Evolutionary conservation across 1,284 basidiomycete genomes (phyloP).

Genomic region (Hemileia vastatrix): DNA sequence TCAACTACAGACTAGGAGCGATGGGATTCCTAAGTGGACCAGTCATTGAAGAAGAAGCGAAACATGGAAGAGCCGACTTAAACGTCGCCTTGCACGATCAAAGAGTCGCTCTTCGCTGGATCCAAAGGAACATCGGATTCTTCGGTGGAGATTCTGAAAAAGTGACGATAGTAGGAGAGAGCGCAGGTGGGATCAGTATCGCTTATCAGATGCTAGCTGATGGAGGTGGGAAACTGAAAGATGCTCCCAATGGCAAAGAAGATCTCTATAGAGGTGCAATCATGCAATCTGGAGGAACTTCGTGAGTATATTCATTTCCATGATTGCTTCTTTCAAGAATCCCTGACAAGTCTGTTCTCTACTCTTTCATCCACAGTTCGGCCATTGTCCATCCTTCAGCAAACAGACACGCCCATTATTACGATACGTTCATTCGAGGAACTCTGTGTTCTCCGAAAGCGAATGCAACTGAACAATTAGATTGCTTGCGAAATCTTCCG

Average conservation of each 20-base stretch:
- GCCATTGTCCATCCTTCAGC: too few species aligned
- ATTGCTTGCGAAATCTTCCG: too few species aligned
- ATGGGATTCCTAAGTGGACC: constrained; percentile 52
- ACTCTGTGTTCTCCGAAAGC: too few species aligned
- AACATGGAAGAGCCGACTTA: constrained; percentile 31
- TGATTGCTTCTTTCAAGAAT: too few species aligned
- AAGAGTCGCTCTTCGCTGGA: constrained; percentile 49
- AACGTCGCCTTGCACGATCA: constrained; percentile 51
- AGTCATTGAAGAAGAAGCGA: constrained; percentile 26
- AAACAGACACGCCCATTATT: too few species aligned
- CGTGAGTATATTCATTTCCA: background rate
- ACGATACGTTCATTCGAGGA: too few species aligned
- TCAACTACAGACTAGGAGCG: constrained; percentile 51
- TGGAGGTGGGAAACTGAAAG: constrained; percentile 14
- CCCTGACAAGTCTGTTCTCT: too few species aligned
- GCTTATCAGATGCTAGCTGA: constrained; percentile 27
- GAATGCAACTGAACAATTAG: too few species aligned
- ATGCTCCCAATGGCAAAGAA: constrained; percentile 5
- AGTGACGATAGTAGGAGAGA: constrained; percentile 50
- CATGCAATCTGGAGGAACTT: constrained; percentile 26
- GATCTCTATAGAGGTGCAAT: constrained; percentile 31
- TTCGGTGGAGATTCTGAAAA: constrained; percentile 49
- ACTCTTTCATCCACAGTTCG: too few species aligned
- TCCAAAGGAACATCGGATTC: constrained; percentile 48
- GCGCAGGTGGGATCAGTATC: constrained; percentile 48